phyloP scores from a whole-genome alignment of 2,329 filamentous ascomycete genomes.

The Exophiala calicioides region DNA sequence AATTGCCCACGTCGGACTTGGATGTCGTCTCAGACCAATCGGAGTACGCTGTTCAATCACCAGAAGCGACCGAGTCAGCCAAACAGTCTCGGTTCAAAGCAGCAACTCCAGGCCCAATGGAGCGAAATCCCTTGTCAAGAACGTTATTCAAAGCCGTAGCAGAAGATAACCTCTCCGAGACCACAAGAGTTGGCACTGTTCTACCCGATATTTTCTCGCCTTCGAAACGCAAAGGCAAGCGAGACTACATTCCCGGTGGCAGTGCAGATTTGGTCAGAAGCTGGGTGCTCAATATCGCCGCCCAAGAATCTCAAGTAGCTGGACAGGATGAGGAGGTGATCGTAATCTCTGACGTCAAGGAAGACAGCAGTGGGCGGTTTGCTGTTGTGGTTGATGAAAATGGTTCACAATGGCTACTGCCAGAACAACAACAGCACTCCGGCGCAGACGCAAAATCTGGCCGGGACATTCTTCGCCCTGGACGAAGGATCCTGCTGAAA shows the following conservation, averaged over 20 bases:
- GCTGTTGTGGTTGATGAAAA: constrained; percentile 11
- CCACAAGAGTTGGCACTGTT: constrained; percentile 3
- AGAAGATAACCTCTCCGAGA: neutral
- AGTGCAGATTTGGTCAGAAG: constrained; percentile 25
- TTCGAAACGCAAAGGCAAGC: constrained; percentile 25
- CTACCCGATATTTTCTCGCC: constrained; percentile 32
- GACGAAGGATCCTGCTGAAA: constrained; percentile 14
- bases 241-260: constrained; percentile 26
- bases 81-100: constrained; percentile 9
- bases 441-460: neutral
- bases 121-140: constrained; percentile 5
- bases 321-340: constrained; percentile 6
- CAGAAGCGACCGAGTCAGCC: constrained; percentile 4
- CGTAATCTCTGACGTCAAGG: constrained; percentile 3
- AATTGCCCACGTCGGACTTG: constrained; percentile 1
- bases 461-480: constrained; percentile 6
- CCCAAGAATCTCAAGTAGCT: constrained; percentile 14
- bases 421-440: constrained; percentile 15
- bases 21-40: constrained; percentile 11
- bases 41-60: neutral
- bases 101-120: neutral
- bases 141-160: constrained; percentile 11
- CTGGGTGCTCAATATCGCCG: constrained; percentile 27
- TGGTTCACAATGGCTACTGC: constrained; percentile 23
- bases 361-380: constrained; percentile 22